A percentile compares a stretch with the other conserved stretches of the same genome.
Evolutionary conservation across 176 grass and related monocot species (phyloP).

Genomic region (Olyra latifolia): DNA sequence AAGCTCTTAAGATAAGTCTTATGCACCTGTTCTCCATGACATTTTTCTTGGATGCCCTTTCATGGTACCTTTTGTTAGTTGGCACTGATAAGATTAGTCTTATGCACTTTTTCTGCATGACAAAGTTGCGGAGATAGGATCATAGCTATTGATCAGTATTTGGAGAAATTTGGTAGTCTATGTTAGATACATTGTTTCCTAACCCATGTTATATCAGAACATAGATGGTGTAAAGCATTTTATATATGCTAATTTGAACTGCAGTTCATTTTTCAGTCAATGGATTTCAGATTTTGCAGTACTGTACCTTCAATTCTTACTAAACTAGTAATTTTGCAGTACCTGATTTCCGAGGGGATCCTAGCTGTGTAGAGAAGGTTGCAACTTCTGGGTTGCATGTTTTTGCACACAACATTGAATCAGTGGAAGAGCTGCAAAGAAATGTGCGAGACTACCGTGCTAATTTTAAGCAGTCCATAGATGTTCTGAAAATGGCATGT

Average conservation of each 20-base stretch:
- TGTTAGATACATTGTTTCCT: constrained; percentile 29
- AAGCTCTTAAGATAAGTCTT: constrained; percentile 10
- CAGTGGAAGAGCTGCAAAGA: constrained; percentile 88
- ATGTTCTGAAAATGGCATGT: constrained; percentile 90
- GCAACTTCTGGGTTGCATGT: constrained; percentile 92
- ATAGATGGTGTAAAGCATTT: constrained; percentile 40
- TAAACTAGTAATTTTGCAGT: constrained; percentile 49
- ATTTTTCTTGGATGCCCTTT: background rate
- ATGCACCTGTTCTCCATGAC: background rate
- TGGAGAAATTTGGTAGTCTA: background rate
- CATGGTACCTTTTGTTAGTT: background rate
- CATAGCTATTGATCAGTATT: constrained; percentile 19
- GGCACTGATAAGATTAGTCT: too few relatives aligned
- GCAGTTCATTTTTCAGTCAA: background rate
- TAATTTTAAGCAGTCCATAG: constrained; percentile 93
- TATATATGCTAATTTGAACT: constrained; percentile 28
- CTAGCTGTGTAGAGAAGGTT: constrained; percentile 73
- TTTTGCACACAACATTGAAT: constrained; percentile 97
- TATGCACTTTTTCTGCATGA: too few relatives aligned
- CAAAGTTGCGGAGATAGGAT: constrained; percentile 28
- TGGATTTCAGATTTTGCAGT: too few relatives aligned
- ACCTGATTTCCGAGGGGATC: constrained; percentile 92
- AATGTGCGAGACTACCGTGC: constrained; percentile 78
- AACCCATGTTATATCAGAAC: constrained; percentile 4
- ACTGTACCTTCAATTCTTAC: constrained; percentile 19